Percentiles rank a stretch among this genome's conserved stretches.
Conservation (phyloP, 805 yeast genomes). For the Wickerhamiella sergipiensis region DNA sequence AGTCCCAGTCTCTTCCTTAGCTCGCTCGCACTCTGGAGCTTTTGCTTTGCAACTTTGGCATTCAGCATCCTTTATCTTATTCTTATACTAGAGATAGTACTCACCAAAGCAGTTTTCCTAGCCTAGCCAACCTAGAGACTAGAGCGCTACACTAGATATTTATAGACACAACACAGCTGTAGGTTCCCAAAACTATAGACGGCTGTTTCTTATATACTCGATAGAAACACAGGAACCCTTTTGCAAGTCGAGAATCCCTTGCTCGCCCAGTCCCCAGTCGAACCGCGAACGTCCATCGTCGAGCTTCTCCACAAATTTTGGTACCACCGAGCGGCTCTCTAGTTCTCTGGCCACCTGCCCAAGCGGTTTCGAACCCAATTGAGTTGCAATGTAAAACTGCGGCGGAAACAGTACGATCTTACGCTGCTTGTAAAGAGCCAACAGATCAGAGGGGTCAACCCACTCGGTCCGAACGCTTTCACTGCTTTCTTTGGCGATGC, state of each 20-base stretch:
- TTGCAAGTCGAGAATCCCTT: slow-evolving; percentile 8
- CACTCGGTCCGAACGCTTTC: slow-evolving; percentile 16
- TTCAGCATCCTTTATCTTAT: no score
- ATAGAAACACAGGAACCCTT: not conserved
- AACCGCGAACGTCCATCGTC: slow-evolving; percentile 13
- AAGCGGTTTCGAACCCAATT: slow-evolving; percentile 10
- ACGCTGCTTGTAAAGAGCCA: slow-evolving; percentile 14
- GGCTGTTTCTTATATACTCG: not conserved
- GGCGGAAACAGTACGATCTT: slow-evolving; percentile 20
- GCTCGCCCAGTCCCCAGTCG: slow-evolving; percentile 20
- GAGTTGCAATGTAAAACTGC: slow-evolving; percentile 19
- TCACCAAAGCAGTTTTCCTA: no score
- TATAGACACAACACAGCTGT: no score
- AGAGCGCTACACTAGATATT: no score
- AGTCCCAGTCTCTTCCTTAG: not conserved
- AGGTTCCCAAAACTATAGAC: not conserved
- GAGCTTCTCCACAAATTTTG: slow-evolving; percentile 9
- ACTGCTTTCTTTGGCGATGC: slow-evolving; percentile 4
- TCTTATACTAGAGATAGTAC: no score
- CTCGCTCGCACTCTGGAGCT: no score
- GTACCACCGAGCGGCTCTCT: slow-evolving; percentile 13
- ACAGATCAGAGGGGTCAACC: slow-evolving; percentile 17
- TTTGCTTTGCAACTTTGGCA: no score
- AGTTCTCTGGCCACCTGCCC: slow-evolving; percentile 6
- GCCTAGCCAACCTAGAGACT: no score